Evolutionary conservation across 2,329 filamentous ascomycete genomes (phyloP), one percentile per base, ranked within the genome.

Genomic region (Nemania serpens): DNA sequence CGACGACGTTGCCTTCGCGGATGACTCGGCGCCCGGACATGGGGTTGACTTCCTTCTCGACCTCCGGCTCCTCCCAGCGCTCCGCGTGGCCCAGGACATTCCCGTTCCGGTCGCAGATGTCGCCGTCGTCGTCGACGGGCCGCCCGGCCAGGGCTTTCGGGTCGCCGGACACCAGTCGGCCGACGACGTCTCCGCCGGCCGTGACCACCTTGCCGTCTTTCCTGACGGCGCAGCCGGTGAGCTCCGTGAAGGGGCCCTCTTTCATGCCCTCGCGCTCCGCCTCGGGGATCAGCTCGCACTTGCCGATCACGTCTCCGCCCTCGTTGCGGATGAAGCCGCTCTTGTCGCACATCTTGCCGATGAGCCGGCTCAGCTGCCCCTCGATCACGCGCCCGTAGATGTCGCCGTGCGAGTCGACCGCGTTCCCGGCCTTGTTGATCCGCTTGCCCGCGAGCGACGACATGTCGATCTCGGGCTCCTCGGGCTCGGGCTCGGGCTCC

Each of bases 51-150:
- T 82, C 77, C 73, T 80, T 81, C 72, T 82, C 77, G 3, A 78
- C 86, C 68, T 79, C 81, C 11, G 78, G 77, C 70, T 84, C 82
- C 66, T 84, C 81, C 83, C 83, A 87, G 18, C 84, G 79, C 73
- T 87, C 84, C 0, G 84, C 84, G 62, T 83, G 81, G 29, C 83
- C 84, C 2, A 87, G 73, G 1, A 77, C 71, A 64, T 87, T 87
- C 34, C 84, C 84, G 71, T 91, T 93, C 74, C 87, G 88, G 79
- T 95, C 91, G 58, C 90, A 81, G 34, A 96, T 87, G 59, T 95
- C 91, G 39, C 91, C 91, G 65, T 96, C 91, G 63, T 91, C 88
- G 59, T 95, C 91, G 17, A 95, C 91, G 9, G 81, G 70, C 48
- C 91, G 88, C 15, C 91, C 91, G 39, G 88, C 85, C 1, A 96